Evolutionary conservation across 2,329 filamentous ascomycete species (phyloP), one percentile per base, ranked within the genome.

Genomic region (Aspergillus awamori): DNA sequence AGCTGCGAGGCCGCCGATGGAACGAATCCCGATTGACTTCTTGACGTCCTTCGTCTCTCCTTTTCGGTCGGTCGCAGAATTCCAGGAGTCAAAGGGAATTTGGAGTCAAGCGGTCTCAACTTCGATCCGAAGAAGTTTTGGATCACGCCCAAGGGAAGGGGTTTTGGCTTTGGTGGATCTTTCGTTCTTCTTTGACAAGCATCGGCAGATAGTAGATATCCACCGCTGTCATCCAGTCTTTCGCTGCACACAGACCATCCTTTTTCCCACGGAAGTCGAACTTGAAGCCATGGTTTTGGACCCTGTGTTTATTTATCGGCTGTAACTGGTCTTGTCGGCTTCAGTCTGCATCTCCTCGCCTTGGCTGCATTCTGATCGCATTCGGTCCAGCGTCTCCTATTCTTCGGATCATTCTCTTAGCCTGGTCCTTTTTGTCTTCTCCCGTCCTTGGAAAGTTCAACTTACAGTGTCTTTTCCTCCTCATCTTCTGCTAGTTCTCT

Each of bases 271-370:
- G 11, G 13, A 28, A 28, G 4, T 48, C 22, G 7, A 24, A n/a
- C 20, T 48, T 4, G 22, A 28, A 48, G 20, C 45, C 22, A 48
- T 17, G 47, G 7, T 53, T 48, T 28, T 52, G 36, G 53, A 33
- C 36, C 30, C 24, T 20, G 20, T 39, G 3, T 52, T 47, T 61
- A 56, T 61, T 61, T 61, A 55, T 61, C 53, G 47, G 8, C 47
- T 30, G 26, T 49, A 28, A 49, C 47, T 28, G 4, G 24, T 49
- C 24, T 26, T 26, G 13, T n/a, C 26, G 20, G 26, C 24, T 36
- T 36, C 33, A 36, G 3, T 24, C 43, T 26, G 43, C 43, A 24
- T 24, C 43, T 11, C 22, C 22, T 45, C 49, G 41, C 43, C 57
- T 54, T 59, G 57, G 39, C 41, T 54, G 41, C 57, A 39, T 38